Percentiles rank a stretch among this genome's conserved stretches.
phyloP scores from a whole-genome alignment of 1,284 basidiomycete genomes.

The Ustilago trichophora region DNA sequence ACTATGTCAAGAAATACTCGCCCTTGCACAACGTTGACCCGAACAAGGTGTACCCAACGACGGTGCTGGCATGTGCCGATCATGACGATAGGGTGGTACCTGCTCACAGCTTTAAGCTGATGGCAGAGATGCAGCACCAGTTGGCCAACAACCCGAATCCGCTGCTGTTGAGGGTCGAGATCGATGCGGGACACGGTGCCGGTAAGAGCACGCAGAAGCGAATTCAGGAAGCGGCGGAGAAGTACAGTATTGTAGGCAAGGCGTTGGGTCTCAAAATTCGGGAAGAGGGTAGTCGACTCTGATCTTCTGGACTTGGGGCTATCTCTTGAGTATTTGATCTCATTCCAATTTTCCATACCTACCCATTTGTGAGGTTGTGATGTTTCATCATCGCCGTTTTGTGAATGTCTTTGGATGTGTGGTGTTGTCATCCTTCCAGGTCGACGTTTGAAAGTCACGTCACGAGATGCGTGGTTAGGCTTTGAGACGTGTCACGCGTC shows the following conservation, averaged over 20 bases:
- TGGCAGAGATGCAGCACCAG: conserved; percentile 64
- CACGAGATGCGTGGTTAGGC: too few relatives aligned
- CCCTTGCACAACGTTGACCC: conserved; percentile 61
- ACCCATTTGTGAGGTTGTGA: too few relatives aligned
- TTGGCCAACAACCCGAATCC: conserved; percentile 59
- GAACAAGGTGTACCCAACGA: conserved; percentile 59
- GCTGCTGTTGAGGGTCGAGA: conserved; percentile 59
- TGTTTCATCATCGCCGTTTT: too few relatives aligned
- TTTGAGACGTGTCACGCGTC: too few relatives aligned
- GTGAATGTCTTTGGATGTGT: too few relatives aligned
- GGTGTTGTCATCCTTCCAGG: too few relatives aligned
- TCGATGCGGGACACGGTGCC: conserved; percentile 64
- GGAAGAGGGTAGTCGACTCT: conserved; percentile 21
- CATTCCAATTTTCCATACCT: too few relatives aligned
- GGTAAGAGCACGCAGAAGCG: conserved; percentile 63
- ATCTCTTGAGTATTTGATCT: too few relatives aligned
- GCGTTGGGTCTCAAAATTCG: conserved; percentile 55
- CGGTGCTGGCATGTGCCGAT: conserved; percentile 59
- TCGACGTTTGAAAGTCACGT: too few relatives aligned
- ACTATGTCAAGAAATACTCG: conserved; percentile 62
- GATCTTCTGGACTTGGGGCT: too few relatives aligned
- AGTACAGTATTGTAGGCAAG: conserved; percentile 57
- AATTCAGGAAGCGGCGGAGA: conserved; percentile 58
- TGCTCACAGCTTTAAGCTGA: conserved; percentile 63
- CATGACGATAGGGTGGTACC: conserved; percentile 65